phyloP scores from a whole-genome alignment of 345 rosid genomes.

The Cardamine resedifolia region DNA sequence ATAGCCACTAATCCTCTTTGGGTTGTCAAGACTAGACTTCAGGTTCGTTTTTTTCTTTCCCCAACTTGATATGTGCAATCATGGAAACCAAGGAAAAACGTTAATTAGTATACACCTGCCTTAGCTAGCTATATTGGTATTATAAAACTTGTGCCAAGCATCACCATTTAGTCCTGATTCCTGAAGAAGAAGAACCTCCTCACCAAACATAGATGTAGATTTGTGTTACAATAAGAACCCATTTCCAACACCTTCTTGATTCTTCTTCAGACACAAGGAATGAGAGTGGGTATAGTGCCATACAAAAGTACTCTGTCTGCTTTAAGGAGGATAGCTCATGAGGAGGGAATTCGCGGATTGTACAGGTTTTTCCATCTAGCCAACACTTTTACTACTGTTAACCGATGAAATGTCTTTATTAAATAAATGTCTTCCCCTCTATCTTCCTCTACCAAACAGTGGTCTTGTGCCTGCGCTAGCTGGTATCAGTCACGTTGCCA shows the following conservation, averaged over 20 bases:
- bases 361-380: slow-evolving; percentile 55
- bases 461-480: slow-evolving; percentile 90
- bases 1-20: slow-evolving; percentile 84
- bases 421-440: slow-evolving; percentile 10
- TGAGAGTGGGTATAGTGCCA: slow-evolving; percentile 63
- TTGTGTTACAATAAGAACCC: not conserved
- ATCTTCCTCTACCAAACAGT: slow-evolving; percentile 44
- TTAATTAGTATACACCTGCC: not conserved
- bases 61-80: not conserved
- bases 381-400: not conserved
- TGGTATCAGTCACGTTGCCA: slow-evolving; percentile 93
- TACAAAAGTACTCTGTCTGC: slow-evolving; percentile 77
- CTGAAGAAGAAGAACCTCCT: not conserved
- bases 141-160: not conserved
- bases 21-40: slow-evolving; percentile 95
- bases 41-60: slow-evolving; percentile 44
- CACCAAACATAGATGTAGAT: slow-evolving; percentile 1
- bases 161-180: not conserved
- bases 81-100: not conserved
- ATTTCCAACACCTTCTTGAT: not conserved
- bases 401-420: not conserved
- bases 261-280: slow-evolving; percentile 68
- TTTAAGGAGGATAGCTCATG: slow-evolving; percentile 70
- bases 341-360: slow-evolving; percentile 86
- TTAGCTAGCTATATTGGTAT: not conserved